phyloP scores from a whole-genome alignment of 345 rosid genomes.

The Capsella bursapastoris region DNA sequence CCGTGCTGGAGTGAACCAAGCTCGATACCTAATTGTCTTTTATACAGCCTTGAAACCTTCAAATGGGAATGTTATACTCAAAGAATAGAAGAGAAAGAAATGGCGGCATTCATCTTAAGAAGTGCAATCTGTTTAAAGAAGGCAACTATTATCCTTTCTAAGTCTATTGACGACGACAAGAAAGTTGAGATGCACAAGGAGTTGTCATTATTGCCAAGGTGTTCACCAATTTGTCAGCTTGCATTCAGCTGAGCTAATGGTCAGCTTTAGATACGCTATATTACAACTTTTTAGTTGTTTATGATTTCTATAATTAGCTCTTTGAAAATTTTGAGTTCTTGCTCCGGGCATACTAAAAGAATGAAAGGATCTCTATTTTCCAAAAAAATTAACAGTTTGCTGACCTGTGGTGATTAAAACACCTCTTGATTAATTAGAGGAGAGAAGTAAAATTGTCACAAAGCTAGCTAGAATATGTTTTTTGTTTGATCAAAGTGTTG shows the following conservation, averaged over 20 bases:
- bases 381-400: neutral
- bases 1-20: constrained; percentile 25
- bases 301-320: neutral
- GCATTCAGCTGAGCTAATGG: neutral
- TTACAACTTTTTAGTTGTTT: neutral
- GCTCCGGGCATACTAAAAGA: neutral
- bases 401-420: neutral
- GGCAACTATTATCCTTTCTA: neutral
- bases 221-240: constrained; percentile 9
- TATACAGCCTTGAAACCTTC: constrained; percentile 5
- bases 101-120: constrained; percentile 1
- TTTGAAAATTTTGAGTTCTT: neutral
- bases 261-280: neutral
- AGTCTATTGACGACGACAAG: neutral
- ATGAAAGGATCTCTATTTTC: neutral
- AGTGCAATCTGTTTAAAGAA: constrained; percentile 17
- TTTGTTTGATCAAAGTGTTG: neutral
- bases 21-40: constrained; percentile 21
- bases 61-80: constrained; percentile 10
- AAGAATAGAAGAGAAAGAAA: constrained; percentile 21
- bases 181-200: constrained; percentile 10
- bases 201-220: neutral
- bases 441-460: neutral
- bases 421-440: neutral
- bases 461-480: neutral